A percentile compares a stretch with the other conserved stretches of the same genome.
Evolutionary conservation across 2,329 filamentous ascomycete genomes (phyloP).

Genomic region (Aureobasidium namibiae): DNA sequence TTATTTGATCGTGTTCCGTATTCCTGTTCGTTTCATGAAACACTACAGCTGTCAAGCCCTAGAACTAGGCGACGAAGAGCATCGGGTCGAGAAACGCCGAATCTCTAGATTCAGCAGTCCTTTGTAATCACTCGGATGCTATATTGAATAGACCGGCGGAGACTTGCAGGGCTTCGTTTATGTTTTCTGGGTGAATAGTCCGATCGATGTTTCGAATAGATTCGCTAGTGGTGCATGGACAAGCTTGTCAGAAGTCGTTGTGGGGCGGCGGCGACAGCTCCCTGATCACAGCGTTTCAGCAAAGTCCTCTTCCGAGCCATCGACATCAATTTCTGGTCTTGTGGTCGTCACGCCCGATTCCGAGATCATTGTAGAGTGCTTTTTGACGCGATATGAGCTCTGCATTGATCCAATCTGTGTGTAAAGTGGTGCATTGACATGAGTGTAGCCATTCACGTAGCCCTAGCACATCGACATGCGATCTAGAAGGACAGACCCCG

Average conservation of each 20-base stretch:
- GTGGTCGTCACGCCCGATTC: background rate
- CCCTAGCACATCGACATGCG: background rate
- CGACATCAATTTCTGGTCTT: background rate
- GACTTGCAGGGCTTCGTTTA: background rate
- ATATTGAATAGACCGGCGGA: background rate
- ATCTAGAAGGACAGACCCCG: background rate
- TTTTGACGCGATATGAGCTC: background rate
- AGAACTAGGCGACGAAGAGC: background rate
- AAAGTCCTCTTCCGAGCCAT: background rate
- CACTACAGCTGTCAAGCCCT: constrained; percentile 1
- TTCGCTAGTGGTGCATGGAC: background rate
- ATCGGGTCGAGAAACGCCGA: background rate
- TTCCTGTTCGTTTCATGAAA: constrained; percentile 5
- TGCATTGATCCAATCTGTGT: background rate
- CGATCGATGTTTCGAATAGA: constrained; percentile 3
- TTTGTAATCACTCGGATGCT: background rate
- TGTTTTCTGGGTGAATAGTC: background rate
- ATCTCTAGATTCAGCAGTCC: background rate
- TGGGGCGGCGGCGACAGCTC: background rate
- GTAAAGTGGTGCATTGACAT: background rate
- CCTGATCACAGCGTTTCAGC: background rate
- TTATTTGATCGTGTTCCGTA: background rate
- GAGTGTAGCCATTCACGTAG: too few species aligned
- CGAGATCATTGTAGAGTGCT: background rate
- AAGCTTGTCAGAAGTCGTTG: background rate